These are phyloP conservation scores for Turnera subulata DNA, from an alignment of 345 rosid species.

Conservation along the genomic window DNA sequence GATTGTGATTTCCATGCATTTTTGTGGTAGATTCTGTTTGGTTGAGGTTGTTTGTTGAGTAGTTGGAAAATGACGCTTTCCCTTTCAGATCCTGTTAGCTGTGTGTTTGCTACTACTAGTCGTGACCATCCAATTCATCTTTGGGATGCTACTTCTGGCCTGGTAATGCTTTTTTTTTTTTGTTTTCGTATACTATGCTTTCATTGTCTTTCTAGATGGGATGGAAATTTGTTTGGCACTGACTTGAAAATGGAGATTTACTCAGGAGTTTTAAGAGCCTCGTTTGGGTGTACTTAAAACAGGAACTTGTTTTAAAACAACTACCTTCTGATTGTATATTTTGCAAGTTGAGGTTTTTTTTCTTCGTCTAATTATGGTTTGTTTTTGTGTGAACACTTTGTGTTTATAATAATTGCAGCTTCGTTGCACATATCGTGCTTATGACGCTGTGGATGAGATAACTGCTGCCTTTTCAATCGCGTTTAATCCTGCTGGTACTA, in stretches of 20 bases:
- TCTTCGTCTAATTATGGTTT: conserved; percentile 9
- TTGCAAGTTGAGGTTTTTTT: background rate
- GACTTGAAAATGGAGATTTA: conserved; percentile 8
- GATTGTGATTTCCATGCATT: background rate
- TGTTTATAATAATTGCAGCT: conserved; percentile 47
- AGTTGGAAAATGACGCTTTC: conserved; percentile 9
- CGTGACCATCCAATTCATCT: conserved; percentile 99
- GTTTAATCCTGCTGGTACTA: conserved; percentile 80
- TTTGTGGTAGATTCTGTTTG: conserved; percentile 1
- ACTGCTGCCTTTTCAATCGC: conserved; percentile 88
- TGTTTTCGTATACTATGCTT: no score
- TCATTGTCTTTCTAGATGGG: background rate
- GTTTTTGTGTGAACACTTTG: conserved; percentile 8
- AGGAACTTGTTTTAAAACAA: no score
- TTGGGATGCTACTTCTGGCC: conserved; percentile 91
- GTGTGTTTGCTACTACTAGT: conserved; percentile 79
- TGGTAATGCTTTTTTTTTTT: conserved; percentile 42
- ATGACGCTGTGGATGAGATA: conserved; percentile 93
- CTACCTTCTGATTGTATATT: no score
- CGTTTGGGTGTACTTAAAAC: background rate
- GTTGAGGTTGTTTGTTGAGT: conserved; percentile 10
- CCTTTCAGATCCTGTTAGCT: conserved; percentile 68
- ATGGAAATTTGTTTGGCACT: background rate
- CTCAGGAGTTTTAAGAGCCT: no score
- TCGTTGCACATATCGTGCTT: conserved; percentile 94